Evolutionary conservation across 345 rosid genomes (phyloP).

Genomic region (Murraya paniculata): DNA sequence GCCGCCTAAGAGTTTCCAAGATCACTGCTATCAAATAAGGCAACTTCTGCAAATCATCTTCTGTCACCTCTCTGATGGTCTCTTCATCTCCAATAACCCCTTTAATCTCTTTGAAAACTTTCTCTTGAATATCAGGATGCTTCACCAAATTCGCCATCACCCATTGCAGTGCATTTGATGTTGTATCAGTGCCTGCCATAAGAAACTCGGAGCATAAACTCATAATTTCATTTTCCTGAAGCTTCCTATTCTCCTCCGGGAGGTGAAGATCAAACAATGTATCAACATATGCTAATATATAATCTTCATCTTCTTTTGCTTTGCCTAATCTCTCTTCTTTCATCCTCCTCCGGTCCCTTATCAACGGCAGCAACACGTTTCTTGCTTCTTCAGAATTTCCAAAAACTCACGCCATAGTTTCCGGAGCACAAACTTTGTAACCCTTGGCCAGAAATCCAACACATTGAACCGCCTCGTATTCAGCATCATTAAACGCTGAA

Average conservation of each 20-base stretch:
- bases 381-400: not conserved
- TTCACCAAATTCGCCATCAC: conserved; percentile 12
- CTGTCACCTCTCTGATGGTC: not conserved
- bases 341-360: not conserved
- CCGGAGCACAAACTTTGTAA: not conserved
- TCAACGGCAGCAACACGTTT: not conserved
- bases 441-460: not conserved
- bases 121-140: not conserved
- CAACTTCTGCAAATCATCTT: conserved; percentile 6
- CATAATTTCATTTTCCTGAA: not conserved
- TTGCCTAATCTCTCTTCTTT: not conserved
- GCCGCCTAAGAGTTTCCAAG: conserved; percentile 11
- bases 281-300: conserved; percentile 3
- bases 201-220: conserved; percentile 1
- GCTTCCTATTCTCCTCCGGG: conserved; percentile 15
- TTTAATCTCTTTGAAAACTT: not conserved
- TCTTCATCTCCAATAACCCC: not conserved
- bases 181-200: not conserved
- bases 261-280: conserved; percentile 12
- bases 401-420: not conserved
- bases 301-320: not conserved
- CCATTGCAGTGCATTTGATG: conserved; percentile 7
- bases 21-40: conserved; percentile 6
- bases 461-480: not conserved
- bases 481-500: not conserved